phyloP scores from a whole-genome alignment of 805 yeast species.

The Osmozyma mogii region DNA sequence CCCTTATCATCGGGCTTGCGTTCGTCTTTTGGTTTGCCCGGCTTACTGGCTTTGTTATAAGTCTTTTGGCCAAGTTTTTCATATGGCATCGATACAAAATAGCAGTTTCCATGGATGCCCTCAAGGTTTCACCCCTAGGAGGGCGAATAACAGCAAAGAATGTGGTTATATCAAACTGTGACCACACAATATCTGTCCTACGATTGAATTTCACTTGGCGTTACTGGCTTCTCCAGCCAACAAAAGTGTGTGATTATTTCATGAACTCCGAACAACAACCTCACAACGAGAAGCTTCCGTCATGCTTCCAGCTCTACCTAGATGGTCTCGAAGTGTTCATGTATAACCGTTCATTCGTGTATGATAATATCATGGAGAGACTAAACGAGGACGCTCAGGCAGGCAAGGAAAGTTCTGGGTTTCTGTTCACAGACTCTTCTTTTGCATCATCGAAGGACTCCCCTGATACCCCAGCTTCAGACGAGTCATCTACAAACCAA shows the following conservation, averaged over 20 bases:
- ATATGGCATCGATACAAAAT: slow-evolving; percentile 60
- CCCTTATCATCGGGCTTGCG: slow-evolving; percentile 52
- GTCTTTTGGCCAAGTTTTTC: slow-evolving; percentile 41
- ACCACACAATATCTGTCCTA: slow-evolving; percentile 62
- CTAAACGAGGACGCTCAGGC: slow-evolving; percentile 13
- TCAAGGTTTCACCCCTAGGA: slow-evolving; percentile 71
- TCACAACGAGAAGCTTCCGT: slow-evolving; percentile 41
- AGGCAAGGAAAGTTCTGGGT: too few species aligned
- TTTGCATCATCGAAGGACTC: too few species aligned
- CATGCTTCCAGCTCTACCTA: slow-evolving; percentile 48
- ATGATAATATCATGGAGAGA: slow-evolving; percentile 50
- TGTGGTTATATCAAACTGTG: slow-evolving; percentile 62
- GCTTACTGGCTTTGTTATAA: slow-evolving; percentile 51
- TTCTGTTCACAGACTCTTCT: too few species aligned
- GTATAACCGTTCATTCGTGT: slow-evolving; percentile 74
- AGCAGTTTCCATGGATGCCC: slow-evolving; percentile 59
- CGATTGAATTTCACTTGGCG: slow-evolving; percentile 82
- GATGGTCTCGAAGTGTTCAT: slow-evolving; percentile 80
- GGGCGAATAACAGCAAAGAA: slow-evolving; percentile 79
- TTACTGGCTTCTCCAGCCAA: slow-evolving; percentile 61
- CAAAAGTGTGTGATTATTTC: slow-evolving; percentile 32
- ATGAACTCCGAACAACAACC: slow-evolving; percentile 9
- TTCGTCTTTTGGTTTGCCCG: slow-evolving; percentile 74
- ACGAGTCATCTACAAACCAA: slow-evolving; percentile 1
- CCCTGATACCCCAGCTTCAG: not conserved